These are phyloP conservation scores for Fusarium circinatum DNA, from an alignment of 2,329 filamentous ascomycete species.

Conservation along the genomic window DNA sequence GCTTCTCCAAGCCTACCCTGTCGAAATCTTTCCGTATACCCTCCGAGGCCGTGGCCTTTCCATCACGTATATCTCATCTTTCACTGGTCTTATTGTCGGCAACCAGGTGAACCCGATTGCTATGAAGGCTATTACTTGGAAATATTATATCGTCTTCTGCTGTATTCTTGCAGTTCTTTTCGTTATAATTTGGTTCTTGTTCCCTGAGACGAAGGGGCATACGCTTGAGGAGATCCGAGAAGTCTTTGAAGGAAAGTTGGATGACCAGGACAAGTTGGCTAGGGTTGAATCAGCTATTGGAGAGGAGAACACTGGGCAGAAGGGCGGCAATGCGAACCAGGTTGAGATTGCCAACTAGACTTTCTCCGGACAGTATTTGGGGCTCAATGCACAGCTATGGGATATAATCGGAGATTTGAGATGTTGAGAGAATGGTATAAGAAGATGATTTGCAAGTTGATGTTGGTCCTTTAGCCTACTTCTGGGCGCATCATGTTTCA, in stretches of 20 bases:
- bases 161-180: constrained; percentile 48
- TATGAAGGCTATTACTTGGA: constrained; percentile 51
- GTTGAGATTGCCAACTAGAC: not conserved
- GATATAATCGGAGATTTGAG: too few relatives aligned
- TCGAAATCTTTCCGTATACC: constrained; percentile 43
- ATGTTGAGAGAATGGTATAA: rapidly evolving
- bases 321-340: not conserved
- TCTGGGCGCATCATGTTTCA: not conserved
- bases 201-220: constrained; percentile 47
- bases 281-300: not conserved
- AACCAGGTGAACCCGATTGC: constrained; percentile 55
- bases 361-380: not conserved
- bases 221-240: constrained; percentile 46
- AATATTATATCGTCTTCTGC: constrained; percentile 54
- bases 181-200: constrained; percentile 51
- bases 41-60: constrained; percentile 37
- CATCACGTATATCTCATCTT: constrained; percentile 28
- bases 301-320: not conserved
- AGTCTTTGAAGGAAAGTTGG: constrained; percentile 42
- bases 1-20: constrained; percentile 44
- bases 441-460: not conserved
- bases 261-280: not conserved
- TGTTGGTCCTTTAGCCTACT: not conserved
- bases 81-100: constrained; percentile 45
- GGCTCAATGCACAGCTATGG: rapidly evolving